Conservation (phyloP, 306 rosid genomes). For the Casuarina glauca region DNA sequence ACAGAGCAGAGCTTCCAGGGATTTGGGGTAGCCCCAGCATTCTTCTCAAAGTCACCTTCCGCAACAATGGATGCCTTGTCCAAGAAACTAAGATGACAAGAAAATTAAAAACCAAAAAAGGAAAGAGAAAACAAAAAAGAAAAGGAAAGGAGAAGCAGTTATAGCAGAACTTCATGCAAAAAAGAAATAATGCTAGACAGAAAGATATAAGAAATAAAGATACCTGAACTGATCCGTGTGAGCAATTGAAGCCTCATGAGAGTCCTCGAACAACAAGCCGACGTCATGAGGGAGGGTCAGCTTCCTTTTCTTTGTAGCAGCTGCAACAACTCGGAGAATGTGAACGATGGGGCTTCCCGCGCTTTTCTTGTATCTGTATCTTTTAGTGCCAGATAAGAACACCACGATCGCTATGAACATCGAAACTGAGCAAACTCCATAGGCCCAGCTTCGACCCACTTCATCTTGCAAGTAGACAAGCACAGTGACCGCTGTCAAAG, state of each 20-base stretch:
- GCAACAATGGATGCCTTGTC: conserved; percentile 77
- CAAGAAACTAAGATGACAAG: conserved; percentile 45
- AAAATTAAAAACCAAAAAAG: not conserved
- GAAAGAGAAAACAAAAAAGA: not conserved
- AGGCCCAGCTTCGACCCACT: conserved; percentile 81
- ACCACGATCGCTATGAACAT: conserved; percentile 56
- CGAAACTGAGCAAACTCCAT: conserved; percentile 72
- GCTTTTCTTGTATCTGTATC: conserved; percentile 73
- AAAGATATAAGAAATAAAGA: conserved; percentile 15
- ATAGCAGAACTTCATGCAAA: not conserved
- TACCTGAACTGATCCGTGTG: conserved; percentile 73
- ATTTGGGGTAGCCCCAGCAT: conserved; percentile 45
- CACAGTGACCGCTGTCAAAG: conserved; percentile 81
- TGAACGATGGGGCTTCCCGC: conserved; percentile 85
- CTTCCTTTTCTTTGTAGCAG: conserved; percentile 64
- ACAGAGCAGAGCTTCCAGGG: conserved; percentile 80
- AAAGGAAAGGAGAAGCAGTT: not conserved
- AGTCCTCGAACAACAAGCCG: conserved; percentile 59
- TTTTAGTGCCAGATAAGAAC: conserved; percentile 58
- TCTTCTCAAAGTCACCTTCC: conserved; percentile 60
- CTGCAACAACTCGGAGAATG: conserved; percentile 68
- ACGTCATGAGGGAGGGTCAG: conserved; percentile 46
- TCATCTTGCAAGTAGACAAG: conserved; percentile 88
- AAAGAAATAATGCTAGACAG: no score
- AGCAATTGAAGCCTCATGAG: conserved; percentile 55